Conservation (phyloP, 805 yeast species). For the Wickerhamiella cacticola region DNA sequence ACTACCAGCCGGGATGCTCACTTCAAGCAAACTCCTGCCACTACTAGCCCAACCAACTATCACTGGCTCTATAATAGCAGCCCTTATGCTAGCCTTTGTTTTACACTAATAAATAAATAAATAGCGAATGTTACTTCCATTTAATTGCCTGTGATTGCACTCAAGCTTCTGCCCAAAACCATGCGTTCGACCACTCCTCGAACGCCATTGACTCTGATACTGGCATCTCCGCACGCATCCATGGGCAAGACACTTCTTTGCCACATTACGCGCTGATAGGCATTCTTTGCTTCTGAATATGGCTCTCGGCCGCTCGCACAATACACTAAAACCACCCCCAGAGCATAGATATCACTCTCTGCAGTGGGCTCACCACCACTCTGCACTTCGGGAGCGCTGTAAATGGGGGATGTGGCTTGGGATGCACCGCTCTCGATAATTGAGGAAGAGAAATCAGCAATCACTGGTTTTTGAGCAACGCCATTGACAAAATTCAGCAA, state of each 20-base stretch:
- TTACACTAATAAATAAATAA: too few relatives aligned
- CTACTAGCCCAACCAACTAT: too few relatives aligned
- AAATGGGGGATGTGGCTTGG: constrained; percentile 31
- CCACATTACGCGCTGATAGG: constrained; percentile 27
- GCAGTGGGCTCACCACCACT: constrained; percentile 25
- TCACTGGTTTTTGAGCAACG: constrained; percentile 25
- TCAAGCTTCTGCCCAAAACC: neutral
- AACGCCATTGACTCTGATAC: constrained; percentile 14
- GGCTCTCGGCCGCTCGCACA: constrained; percentile 40
- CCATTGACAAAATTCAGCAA: constrained; percentile 24
- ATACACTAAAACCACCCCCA: constrained; percentile 36
- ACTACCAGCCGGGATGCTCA: too few relatives aligned
- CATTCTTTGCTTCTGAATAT: constrained; percentile 28
- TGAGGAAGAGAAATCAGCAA: constrained; percentile 37
- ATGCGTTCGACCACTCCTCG: neutral
- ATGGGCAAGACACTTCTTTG: constrained; percentile 24
- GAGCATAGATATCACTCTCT: constrained; percentile 37
- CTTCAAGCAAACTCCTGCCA: too few relatives aligned
- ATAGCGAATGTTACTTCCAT: neutral
- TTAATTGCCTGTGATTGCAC: neutral
- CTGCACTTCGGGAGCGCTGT: constrained; percentile 39
- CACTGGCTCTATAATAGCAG: too few relatives aligned
- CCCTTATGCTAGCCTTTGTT: too few relatives aligned
- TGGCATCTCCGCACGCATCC: constrained; percentile 22
- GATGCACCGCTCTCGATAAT: constrained; percentile 24